Evolutionary conservation across 257 asterid genomes (phyloP), one percentile per base, ranked within the genome.

Genomic region (Fraxinus quadrangulata): DNA sequence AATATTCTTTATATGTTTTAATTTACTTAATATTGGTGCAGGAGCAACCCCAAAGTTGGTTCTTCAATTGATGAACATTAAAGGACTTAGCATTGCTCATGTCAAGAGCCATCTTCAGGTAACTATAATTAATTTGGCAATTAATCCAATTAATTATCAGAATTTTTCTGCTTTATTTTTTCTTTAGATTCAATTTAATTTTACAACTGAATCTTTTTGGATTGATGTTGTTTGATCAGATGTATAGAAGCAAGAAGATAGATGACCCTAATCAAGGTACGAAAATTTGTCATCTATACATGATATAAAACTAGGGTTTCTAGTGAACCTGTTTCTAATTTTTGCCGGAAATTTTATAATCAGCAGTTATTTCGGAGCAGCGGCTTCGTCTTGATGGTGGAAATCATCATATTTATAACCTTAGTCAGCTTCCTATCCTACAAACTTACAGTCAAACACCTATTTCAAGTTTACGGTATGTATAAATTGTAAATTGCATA

Each of bases 81-180:
- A 94, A 86, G 99, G 97, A 59, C 97, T 94, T 30, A 92, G 90
- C 86, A 92, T 94, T 82, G 97, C 97, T 82, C 99, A 94, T 88
- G 97, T 94, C 87, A 94, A 94, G 88, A 94, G 99, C 87, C 99
- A 94, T 88, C 97, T 94, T 54, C 99, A 94, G 93, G 99, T 92
- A 4, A 80, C 31, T 17, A 4, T 12, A 16, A 17, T 16, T 68
- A 16, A 17, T 16, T 68, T 42, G 2, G 51, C 7, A 13, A 42
- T 28, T 36, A 17, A 36, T n/a, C 9, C 9, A n/a, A 16, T 13
- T 63, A 2, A 63, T 70, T 73, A 37, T 71, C 31, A 9, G 23
- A 13, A 45, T 16, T 23, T 33, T 16, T 34, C 3, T 66, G 26
- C 21, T 31, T 49, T 23, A 40, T 34, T 49, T 34, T 16, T 16